Conservation (phyloP, 495 filamentous ascomycete genomes). For the Cetradonia linearis region DNA sequence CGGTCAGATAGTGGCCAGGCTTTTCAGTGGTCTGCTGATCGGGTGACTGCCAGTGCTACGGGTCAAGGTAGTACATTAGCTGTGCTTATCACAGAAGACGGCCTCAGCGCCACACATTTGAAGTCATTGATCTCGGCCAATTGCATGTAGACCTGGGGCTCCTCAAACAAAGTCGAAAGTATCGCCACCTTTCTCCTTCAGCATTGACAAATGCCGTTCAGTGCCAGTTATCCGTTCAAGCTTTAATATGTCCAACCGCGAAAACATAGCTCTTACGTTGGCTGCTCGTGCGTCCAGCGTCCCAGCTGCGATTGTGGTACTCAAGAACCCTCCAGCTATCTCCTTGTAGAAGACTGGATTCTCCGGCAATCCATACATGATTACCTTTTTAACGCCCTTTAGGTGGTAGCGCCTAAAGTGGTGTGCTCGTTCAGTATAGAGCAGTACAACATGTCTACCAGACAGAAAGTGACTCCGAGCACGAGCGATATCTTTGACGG, state of each 20-base stretch:
- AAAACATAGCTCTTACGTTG: constrained; percentile 65
- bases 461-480: constrained; percentile 79
- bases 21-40: background rate
- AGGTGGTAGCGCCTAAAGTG: constrained; percentile 82
- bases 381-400: constrained; percentile 63
- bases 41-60: too few species aligned
- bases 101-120: background rate
- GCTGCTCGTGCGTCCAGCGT: constrained; percentile 27
- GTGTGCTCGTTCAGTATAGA: constrained; percentile 89
- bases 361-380: constrained; percentile 83
- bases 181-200: constrained; percentile 68
- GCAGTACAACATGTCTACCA: constrained; percentile 68
- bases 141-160: background rate
- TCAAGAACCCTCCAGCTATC: constrained; percentile 43
- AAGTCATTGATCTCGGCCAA: background rate
- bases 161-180: constrained; percentile 71
- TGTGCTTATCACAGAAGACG: background rate
- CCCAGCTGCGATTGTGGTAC: constrained; percentile 30
- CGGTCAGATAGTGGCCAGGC: background rate
- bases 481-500: constrained; percentile 61
- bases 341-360: constrained; percentile 85
- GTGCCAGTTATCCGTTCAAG: constrained; percentile 82
- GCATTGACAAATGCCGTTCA: constrained; percentile 54
- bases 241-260: constrained; percentile 77
- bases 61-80: background rate